Evolutionary conservation across 2,329 filamentous ascomycete species (phyloP).

Genomic region (Microsporum canis): DNA sequence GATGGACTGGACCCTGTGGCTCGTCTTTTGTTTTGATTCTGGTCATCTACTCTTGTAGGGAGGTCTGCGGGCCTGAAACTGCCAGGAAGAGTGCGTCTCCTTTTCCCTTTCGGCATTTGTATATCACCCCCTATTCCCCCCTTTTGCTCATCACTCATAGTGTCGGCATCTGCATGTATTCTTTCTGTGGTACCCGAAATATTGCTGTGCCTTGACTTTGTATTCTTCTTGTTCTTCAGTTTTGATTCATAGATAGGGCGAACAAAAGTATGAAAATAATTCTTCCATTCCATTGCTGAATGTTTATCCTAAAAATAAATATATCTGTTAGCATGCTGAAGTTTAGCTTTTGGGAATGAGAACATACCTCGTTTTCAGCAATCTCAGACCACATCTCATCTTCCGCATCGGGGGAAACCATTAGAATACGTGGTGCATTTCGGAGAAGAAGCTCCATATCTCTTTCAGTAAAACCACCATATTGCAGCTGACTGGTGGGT

Average conservation of each 20-base stretch:
- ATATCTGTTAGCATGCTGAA: neutral
- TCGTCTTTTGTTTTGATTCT: neutral
- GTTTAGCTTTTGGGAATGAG: neutral
- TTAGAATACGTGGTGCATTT: constrained; percentile 16
- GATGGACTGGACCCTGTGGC: neutral
- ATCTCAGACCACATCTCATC: constrained; percentile 19
- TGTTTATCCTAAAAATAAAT: constrained; percentile 4
- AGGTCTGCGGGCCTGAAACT: neutral
- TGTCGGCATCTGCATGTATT: neutral
- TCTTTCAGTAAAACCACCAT: constrained; percentile 14
- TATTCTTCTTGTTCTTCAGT: neutral
- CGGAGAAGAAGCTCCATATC: constrained; percentile 18
- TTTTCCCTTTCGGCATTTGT: neutral
- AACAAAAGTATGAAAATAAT: constrained; percentile 9
- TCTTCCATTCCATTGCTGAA: constrained; percentile 12
- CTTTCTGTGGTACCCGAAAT: neutral
- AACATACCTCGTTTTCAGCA: constrained; percentile 15
- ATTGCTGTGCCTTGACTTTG: neutral
- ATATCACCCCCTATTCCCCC: neutral
- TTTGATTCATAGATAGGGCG: constrained; percentile 8
- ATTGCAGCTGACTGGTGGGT: neutral
- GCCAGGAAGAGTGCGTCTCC: neutral
- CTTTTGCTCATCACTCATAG: neutral
- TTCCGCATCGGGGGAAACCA: constrained; percentile 13
- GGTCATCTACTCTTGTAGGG: neutral